A percentile compares a stretch with the other conserved stretches of the same genome.
These are phyloP conservation scores for Tillandsia leiboldiana DNA, from an alignment of 176 grass and related monocot genomes.

Conservation along the genomic window DNA sequence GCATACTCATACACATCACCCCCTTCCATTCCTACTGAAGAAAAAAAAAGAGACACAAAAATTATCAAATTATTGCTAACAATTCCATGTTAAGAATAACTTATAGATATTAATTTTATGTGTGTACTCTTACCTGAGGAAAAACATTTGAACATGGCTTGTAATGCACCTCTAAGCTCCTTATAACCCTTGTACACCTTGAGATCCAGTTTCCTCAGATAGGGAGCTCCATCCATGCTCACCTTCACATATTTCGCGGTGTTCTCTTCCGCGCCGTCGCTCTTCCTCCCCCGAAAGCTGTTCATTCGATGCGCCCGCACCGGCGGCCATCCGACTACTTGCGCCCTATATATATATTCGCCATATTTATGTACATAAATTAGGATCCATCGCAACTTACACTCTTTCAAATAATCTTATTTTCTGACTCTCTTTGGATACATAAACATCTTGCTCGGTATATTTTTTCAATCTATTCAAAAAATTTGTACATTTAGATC, in stretches of 20 bases:
- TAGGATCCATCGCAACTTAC: background rate
- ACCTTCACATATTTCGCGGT: constrained; percentile 69
- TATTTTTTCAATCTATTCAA: no score
- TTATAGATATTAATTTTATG: background rate
- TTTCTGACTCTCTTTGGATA: no score
- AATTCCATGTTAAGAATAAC: background rate
- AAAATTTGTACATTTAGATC: no score
- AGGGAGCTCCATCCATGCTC: constrained; percentile 86
- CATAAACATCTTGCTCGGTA: no score
- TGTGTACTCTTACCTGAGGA: constrained; percentile 37
- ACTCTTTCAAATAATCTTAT: no score
- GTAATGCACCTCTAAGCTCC: constrained; percentile 58
- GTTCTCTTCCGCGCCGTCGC: constrained; percentile 21
- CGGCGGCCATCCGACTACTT: constrained; percentile 9
- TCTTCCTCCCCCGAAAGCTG: constrained; percentile 25
- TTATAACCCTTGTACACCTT: constrained; percentile 50
- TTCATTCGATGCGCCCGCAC: constrained; percentile 2
- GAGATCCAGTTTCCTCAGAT: constrained; percentile 78
- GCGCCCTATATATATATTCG: background rate
- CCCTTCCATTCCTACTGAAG: constrained; percentile 52
- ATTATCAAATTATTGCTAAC: background rate
- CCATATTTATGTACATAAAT: background rate
- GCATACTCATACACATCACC: constrained; percentile 51
- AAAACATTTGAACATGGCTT: constrained; percentile 65
- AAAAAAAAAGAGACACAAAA: background rate